Conservation (phyloP, 257 asterid species). For the Fraxinus quadrangulata region DNA sequence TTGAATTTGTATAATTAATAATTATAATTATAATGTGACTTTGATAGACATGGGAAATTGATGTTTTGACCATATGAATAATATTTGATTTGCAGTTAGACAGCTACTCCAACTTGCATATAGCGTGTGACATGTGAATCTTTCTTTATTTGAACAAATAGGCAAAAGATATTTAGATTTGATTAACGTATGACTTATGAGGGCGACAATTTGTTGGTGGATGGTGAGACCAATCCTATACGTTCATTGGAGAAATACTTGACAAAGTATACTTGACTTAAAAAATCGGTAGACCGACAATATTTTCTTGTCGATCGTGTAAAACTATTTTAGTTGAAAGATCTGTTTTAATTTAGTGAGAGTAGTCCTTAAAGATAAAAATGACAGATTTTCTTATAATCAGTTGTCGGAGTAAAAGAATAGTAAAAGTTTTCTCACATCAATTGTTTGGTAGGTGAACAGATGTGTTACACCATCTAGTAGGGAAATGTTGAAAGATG, state of each 20-base stretch:
- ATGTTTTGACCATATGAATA: conserved; percentile 17
- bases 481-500: not conserved
- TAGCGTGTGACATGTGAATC: not conserved
- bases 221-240: conserved; percentile 1
- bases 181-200: not conserved
- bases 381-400: too few species aligned
- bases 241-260: not conserved
- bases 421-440: not conserved
- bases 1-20: not conserved
- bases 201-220: not conserved
- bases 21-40: not conserved
- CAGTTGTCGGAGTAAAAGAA: not conserved
- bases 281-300: not conserved
- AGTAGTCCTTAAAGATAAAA: not conserved
- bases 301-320: not conserved
- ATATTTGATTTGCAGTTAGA: not conserved
- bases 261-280: not conserved
- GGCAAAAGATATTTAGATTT: not conserved
- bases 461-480: not conserved
- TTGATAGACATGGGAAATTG: conserved; percentile 19
- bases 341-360: not conserved
- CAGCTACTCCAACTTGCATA: too few species aligned
- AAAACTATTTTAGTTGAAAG: not conserved
- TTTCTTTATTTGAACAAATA: not conserved
- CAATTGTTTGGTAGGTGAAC: not conserved